Base-by-base conservation (phyloP, 352 stramenopile species). In the Phytophthora ramorum region DNA sequence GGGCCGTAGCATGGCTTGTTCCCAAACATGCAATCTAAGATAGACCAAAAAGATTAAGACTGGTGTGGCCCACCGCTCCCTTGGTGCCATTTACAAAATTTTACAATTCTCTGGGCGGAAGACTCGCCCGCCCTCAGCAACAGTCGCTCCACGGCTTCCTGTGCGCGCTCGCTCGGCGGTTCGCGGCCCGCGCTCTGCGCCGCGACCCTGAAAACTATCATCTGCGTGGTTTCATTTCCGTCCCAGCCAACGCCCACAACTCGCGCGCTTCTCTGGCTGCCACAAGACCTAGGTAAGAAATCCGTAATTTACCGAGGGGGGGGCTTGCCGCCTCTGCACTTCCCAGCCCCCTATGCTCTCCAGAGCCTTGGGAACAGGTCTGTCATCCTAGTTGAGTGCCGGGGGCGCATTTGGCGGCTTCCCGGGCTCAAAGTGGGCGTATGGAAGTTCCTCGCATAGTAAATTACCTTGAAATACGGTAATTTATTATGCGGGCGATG, bases 211-310 rank as follows among this genome's bases (percentile, higher is more conserved):
- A 66, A 79, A 81, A 72, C 35, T 79, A 79, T 79, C 50, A 62
- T 78, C 37, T 69, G 17, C 58, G 63, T 38, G 45, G 2, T 14
- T 17, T 17, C 35, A 71, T 61, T 51, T 66, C 35, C 56, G 43
- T 63, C 35, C 37, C 64, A 53, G 53, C 12, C 45, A 49, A 53
- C 35, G 63, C 28, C 32, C 49, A 26, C 40, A 17, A 49, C 62
- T 46, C 44, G 40, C 49, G 51, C 12, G 64, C 20, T 26, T 66
- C 30, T 75, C 41, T 78, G 58, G 65, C 20, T 60, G 43, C 50
- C 58, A 53, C 61, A 66, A 78, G 30, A 60, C 19, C 54, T 24
- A 83, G 75, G 75, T 83, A 80, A 75, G 69, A 66, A 73, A 54
- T 9, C 26, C 34, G 72, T 79, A 80, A 62, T 73, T 79, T 78